Percentiles rank a stretch among this genome's conserved stretches.
Evolutionary conservation across 805 yeast genomes (phyloP).

Genomic region (Yarrowia sp.): DNA sequence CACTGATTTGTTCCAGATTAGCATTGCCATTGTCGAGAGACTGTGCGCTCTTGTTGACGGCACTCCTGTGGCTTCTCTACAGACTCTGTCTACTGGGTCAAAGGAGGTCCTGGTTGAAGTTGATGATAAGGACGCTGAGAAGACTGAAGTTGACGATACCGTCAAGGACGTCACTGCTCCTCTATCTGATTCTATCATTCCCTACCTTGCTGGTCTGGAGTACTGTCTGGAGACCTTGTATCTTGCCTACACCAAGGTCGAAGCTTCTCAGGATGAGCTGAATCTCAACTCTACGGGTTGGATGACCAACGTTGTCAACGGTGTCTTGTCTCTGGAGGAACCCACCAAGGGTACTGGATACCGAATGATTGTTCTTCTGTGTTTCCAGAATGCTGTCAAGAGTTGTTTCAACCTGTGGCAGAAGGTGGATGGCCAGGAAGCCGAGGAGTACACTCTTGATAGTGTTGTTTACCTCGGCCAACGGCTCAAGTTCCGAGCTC

Average conservation of each 20-base stretch:
- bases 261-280: conserved; percentile 21
- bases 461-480: conserved; percentile 59
- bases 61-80: conserved; percentile 44
- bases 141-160: background rate
- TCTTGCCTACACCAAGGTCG: conserved; percentile 29
- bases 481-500: conserved; percentile 71
- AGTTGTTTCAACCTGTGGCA: conserved; percentile 72
- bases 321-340: conserved; percentile 77
- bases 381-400: conserved; percentile 66
- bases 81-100: conserved; percentile 11
- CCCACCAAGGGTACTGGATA: conserved; percentile 60
- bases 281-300: conserved; percentile 27
- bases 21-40: conserved; percentile 62
- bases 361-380: conserved; percentile 62
- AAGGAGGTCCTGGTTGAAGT: conserved; percentile 16
- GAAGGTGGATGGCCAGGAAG: conserved; percentile 59
- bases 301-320: conserved; percentile 59
- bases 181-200: conserved; percentile 56
- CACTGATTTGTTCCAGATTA: conserved; percentile 59
- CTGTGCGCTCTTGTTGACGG: conserved; percentile 54
- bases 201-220: conserved; percentile 65
- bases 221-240: conserved; percentile 52
- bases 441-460: conserved; percentile 42
- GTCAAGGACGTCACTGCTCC: conserved; percentile 51
- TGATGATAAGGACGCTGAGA: background rate